Evolutionary conservation across 768 basidiomycete genomes (phyloP).

Genomic region (Tremella fuciformis): DNA sequence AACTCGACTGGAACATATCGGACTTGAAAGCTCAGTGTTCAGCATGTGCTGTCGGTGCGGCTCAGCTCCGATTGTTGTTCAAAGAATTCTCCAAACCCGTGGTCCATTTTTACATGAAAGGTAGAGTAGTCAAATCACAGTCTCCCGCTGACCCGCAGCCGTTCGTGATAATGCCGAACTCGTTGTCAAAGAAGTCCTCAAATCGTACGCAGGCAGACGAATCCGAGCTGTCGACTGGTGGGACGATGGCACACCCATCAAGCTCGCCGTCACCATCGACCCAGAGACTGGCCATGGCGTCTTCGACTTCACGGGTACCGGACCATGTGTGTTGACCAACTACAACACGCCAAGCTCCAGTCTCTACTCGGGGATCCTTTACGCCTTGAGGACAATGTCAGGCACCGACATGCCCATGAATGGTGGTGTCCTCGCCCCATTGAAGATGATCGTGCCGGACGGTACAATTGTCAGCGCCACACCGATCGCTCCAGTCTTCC

Average conservation of each 20-base stretch:
- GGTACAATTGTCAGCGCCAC: slow-evolving; percentile 35
- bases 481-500: slow-evolving; percentile 35
- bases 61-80: slow-evolving; percentile 77
- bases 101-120: slow-evolving; percentile 90
- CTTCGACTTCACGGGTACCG: slow-evolving; percentile 66
- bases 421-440: slow-evolving; percentile 83
- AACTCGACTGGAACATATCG: slow-evolving; percentile 57
- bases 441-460: slow-evolving; percentile 36
- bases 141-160: slow-evolving; percentile 14
- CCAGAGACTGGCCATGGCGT: slow-evolving; percentile 71
- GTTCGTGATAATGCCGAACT: slow-evolving; percentile 8
- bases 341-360: slow-evolving; percentile 42
- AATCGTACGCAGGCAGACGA: not conserved
- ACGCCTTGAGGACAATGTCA: slow-evolving; percentile 37
- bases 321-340: slow-evolving; percentile 52
- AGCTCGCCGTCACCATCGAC: slow-evolving; percentile 72
- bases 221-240: slow-evolving; percentile 59
- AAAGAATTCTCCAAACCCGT: slow-evolving; percentile 77
- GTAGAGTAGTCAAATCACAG: slow-evolving; percentile 58
- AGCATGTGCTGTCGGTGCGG: slow-evolving; percentile 75
- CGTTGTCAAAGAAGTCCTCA: slow-evolving; percentile 7
- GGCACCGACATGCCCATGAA: slow-evolving; percentile 75
- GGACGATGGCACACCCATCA: slow-evolving; percentile 44
- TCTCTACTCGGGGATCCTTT: slow-evolving; percentile 42
- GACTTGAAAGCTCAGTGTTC: slow-evolving; percentile 58